phyloP scores from a whole-genome alignment of 2,329 filamentous ascomycete genomes.

The Diplodia seriata region DNA sequence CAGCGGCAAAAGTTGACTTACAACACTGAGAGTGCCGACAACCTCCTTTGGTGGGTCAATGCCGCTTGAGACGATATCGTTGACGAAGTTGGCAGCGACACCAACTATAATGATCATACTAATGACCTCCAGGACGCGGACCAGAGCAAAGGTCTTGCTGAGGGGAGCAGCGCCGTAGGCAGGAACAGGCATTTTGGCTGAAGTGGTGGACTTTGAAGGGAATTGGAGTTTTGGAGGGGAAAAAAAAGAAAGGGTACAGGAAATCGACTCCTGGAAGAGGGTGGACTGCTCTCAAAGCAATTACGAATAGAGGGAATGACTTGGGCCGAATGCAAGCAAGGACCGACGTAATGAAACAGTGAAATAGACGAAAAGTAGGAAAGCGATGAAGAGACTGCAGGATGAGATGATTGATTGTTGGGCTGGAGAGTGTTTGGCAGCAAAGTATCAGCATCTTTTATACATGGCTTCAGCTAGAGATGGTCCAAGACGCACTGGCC shows the following conservation, averaged over 20 bases:
- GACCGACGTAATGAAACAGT: slow-evolving; percentile 38
- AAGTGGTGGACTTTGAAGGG: neutral
- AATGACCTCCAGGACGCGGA: slow-evolving; percentile 73
- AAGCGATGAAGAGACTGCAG: slow-evolving; percentile 42
- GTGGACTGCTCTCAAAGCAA: slow-evolving; percentile 31
- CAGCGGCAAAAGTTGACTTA: slow-evolving; percentile 57
- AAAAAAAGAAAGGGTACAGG: slow-evolving; percentile 19
- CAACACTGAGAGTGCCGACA: slow-evolving; percentile 78
- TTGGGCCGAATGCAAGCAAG: slow-evolving; percentile 37
- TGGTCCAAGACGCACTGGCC: slow-evolving; percentile 18
- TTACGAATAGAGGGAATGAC: slow-evolving; percentile 36
- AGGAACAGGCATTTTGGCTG: slow-evolving; percentile 58
- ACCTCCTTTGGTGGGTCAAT: slow-evolving; percentile 74
- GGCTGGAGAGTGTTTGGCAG: neutral
- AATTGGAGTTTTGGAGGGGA: neutral
- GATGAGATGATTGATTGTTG: slow-evolving; percentile 38
- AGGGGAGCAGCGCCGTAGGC: slow-evolving; percentile 71
- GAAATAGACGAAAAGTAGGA: slow-evolving; percentile 45
- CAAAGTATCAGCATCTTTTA: slow-evolving; percentile 18
- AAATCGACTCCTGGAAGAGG: slow-evolving; percentile 29
- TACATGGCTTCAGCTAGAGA: neutral
- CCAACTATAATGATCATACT: slow-evolving; percentile 80
- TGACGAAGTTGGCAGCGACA: slow-evolving; percentile 81
- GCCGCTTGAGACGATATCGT: slow-evolving; percentile 71
- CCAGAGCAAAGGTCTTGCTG: slow-evolving; percentile 77